These are phyloP conservation scores for Microsporum audouinii DNA, from an alignment of 2,329 filamentous ascomycete species.

Conservation along the genomic window DNA sequence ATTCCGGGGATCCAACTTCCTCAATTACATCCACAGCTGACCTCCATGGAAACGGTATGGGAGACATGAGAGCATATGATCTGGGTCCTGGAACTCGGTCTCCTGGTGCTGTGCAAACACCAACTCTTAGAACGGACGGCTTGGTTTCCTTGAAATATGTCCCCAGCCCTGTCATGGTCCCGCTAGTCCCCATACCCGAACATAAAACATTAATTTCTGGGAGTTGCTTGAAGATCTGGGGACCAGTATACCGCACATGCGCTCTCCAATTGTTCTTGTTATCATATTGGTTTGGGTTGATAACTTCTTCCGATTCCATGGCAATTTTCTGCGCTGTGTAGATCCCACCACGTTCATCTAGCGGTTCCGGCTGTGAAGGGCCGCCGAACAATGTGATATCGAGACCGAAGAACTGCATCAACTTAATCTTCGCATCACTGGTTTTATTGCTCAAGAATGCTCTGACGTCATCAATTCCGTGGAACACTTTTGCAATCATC, in stretches of 20 bases:
- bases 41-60: slow-evolving; percentile 49
- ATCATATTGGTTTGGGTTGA: slow-evolving; percentile 49
- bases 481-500: slow-evolving; percentile 42
- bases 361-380: slow-evolving; percentile 46
- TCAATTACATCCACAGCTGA: slow-evolving; percentile 45
- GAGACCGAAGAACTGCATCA: slow-evolving; percentile 51
- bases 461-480: slow-evolving; percentile 41
- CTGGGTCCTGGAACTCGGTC: slow-evolving; percentile 50
- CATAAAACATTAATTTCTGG: slow-evolving; percentile 48
- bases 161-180: slow-evolving; percentile 40
- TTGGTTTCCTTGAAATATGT: slow-evolving; percentile 41
- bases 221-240: slow-evolving; percentile 46
- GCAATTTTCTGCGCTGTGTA: slow-evolving; percentile 37
- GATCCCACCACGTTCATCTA: slow-evolving; percentile 45
- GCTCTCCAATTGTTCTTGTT: slow-evolving; percentile 42
- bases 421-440: slow-evolving; percentile 40
- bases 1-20: slow-evolving; percentile 45
- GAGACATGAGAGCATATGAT: slow-evolving; percentile 39
- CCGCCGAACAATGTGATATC: slow-evolving; percentile 46
- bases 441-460: slow-evolving; percentile 52
- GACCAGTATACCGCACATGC: slow-evolving; percentile 49
- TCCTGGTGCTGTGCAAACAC: slow-evolving; percentile 47
- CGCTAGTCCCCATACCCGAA: slow-evolving; percentile 47
- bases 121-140: slow-evolving; percentile 24
- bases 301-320: slow-evolving; percentile 30